Base-by-base conservation (phyloP, 2,329 filamentous ascomycete species). In the Alternaria angustiovoidea region DNA sequence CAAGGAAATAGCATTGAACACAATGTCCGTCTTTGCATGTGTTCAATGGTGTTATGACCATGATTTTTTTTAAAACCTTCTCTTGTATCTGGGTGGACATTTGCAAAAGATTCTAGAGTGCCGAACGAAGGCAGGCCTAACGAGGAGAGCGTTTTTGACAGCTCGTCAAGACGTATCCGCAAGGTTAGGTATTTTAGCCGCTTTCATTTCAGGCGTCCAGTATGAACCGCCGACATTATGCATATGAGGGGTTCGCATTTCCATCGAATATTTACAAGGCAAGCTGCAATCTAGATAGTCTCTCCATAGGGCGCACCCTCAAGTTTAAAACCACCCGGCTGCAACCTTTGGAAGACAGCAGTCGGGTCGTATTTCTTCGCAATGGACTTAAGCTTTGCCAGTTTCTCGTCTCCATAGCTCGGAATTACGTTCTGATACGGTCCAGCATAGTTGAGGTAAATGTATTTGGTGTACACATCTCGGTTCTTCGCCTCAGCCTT, bases 401-500 rank as follows among this genome's bases (percentile, higher is more conserved):
- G 51, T 43, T 80, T 83, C 12, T 62, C 65, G 14, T 66, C 48
- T 0, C 81, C 81, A 60, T 84, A 84, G 24, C 78, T 74, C 7
- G 69, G 64, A 24, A 84, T 61, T 1, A 80, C 76, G 59, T 81
- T 76, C 64, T 84, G 81, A 61, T 74, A 79, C 57, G 75, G 70
- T 44, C 75, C 75, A 11, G 80, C 82, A 60, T 84, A 83, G 65
- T 84, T 84, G 77, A 83, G 78, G 68, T 83, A 84, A 28, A 82
- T 63, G 57, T 75, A 83, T 5, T 53, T 52, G 7, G 41, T 59
- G 18, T 60, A 55, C n/a, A 68, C 20, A 2, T 60, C 63, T 5
- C 63, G 51, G 11, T 38, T 58, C 51, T 65, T 67, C 5, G 59
- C 64, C 38, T 67, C 64, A 24, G 16, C 52, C n/a, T 61, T 62